Conservation (phyloP, 202 grass and related monocot genomes). For the Schoenoplectus triqueter region DNA sequence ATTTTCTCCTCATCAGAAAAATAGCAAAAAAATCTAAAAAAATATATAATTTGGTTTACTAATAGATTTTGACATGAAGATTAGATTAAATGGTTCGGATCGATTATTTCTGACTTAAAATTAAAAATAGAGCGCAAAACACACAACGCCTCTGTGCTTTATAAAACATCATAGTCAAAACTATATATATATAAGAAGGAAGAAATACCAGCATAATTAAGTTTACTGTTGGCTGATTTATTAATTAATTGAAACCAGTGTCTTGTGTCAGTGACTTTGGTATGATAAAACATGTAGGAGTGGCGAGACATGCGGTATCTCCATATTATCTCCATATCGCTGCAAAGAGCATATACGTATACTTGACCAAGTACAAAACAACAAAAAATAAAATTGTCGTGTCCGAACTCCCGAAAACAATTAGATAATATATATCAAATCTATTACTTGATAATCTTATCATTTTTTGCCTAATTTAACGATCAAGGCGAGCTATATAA, state of each 20-base stretch:
- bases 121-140: too few species aligned
- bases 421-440: not conserved
- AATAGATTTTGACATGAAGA: too few species aligned
- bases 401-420: not conserved
- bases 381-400: not conserved
- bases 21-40: too few species aligned
- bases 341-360: not conserved
- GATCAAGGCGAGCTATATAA: not conserved
- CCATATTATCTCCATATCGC: not conserved
- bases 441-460: not conserved
- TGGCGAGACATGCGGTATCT: not conserved
- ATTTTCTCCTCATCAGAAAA: too few species aligned
- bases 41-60: too few species aligned
- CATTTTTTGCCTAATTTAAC: not conserved
- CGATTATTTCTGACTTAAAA: too few species aligned
- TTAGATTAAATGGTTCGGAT: too few species aligned
- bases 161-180: too few species aligned
- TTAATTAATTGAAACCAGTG: not conserved
- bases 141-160: too few species aligned
- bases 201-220: too few species aligned
- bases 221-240: not conserved
- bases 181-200: too few species aligned
- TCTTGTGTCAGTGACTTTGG: not conserved
- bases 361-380: not conserved
- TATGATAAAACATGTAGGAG: not conserved